Conservation (phyloP, 495 filamentous ascomycete species). For the Trypethelium eluteriae region DNA sequence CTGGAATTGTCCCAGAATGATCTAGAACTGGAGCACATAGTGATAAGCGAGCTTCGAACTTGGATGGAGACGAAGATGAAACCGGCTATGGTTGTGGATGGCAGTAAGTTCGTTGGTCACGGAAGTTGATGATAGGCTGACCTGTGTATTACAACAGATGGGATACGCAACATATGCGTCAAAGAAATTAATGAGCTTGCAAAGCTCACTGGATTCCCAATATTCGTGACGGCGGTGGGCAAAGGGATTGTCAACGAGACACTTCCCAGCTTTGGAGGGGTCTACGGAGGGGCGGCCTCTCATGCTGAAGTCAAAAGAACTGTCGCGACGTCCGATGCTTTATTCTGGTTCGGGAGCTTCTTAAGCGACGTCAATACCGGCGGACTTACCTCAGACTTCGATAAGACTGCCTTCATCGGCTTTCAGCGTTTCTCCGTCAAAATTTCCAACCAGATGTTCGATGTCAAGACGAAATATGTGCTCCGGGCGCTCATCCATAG, state of each 20-base stretch:
- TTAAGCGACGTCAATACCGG: conserved; percentile 34
- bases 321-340: conserved; percentile 33
- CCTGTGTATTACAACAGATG: conserved; percentile 15
- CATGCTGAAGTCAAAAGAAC: conserved; percentile 21
- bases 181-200: conserved; percentile 29
- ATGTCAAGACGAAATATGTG: conserved; percentile 34
- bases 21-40: conserved; percentile 18
- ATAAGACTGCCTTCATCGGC: conserved; percentile 29
- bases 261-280: conserved; percentile 29
- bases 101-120: conserved; percentile 12
- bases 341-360: conserved; percentile 37
- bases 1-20: conserved; percentile 24
- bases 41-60: conserved; percentile 27
- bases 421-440: conserved; percentile 39
- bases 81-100: conserved; percentile 36
- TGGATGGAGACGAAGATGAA: conserved; percentile 22
- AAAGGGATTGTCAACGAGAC: conserved; percentile 35
- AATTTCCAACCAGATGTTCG: conserved; percentile 27
- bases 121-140: not conserved
- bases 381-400: conserved; percentile 35
- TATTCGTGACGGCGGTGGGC: conserved; percentile 33
- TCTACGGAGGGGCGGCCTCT: conserved; percentile 31
- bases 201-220: conserved; percentile 30
- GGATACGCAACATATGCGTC: conserved; percentile 25
- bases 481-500: conserved; percentile 27